phyloP scores from a whole-genome alignment of 805 yeast genomes.

The Trichomonascus vanleenenianus region DNA sequence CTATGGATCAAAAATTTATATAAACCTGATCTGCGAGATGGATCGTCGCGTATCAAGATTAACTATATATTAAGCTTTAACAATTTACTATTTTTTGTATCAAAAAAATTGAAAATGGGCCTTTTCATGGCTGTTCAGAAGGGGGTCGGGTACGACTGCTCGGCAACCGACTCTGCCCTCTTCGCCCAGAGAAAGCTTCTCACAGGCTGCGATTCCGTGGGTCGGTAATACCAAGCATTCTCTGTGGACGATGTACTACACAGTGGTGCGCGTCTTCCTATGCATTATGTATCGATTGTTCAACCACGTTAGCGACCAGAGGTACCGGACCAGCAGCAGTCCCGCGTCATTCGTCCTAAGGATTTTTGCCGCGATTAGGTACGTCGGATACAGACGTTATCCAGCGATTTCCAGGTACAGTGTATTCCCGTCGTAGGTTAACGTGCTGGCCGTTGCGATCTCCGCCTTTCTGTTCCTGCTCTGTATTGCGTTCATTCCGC shows the following conservation, averaged over 20 bases:
- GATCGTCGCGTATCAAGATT: no score
- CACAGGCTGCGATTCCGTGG: conserved; percentile 11
- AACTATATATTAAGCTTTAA: no score
- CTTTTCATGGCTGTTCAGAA: conserved; percentile 1
- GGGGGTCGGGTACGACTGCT: conserved; percentile 8
- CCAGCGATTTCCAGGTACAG: not conserved
- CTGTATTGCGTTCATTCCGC: conserved; percentile 12
- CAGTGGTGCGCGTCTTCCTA: conserved; percentile 7
- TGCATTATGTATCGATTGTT: conserved; percentile 6
- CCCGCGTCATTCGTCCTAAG: not conserved
- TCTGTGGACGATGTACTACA: conserved; percentile 11
- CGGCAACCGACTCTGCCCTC: conserved; percentile 5
- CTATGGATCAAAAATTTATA: no score
- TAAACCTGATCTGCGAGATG: no score
- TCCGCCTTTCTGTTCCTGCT: conserved; percentile 8
- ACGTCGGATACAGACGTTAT: conserved; percentile 11
- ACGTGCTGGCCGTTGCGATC: conserved; percentile 3
- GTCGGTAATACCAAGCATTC: conserved; percentile 8
- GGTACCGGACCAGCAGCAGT: not conserved
- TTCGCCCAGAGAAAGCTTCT: conserved; percentile 9
- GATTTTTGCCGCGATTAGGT: conserved; percentile 9
- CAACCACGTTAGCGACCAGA: conserved; percentile 6
- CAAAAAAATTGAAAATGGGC: not conserved
- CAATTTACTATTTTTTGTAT: no score
- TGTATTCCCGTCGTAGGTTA: conserved; percentile 11